phyloP scores from a whole-genome alignment of 2,329 filamentous ascomycete genomes.

The Epichloe bromicola region DNA sequence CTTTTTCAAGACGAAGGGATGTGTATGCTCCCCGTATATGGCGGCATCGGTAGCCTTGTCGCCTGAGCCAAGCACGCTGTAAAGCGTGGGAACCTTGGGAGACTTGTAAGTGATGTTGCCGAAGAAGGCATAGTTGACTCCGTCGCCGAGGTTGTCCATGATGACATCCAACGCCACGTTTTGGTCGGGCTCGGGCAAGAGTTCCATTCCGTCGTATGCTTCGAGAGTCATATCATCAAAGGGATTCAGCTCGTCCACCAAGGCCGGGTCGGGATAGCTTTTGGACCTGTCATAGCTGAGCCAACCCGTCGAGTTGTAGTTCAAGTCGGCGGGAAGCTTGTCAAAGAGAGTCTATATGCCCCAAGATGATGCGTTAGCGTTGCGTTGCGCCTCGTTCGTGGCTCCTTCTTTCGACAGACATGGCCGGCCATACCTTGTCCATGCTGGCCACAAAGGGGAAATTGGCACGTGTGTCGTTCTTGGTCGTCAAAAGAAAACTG shows the following conservation, averaged over 20 bases:
- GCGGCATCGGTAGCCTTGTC: constrained; percentile 42
- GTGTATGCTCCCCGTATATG: constrained; percentile 54
- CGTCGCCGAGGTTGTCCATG: constrained; percentile 49
- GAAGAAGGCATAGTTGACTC: constrained; percentile 50
- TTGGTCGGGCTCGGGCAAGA: constrained; percentile 49
- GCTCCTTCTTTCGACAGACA: neutral
- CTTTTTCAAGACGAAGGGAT: constrained; percentile 54
- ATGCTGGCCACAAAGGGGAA: constrained; percentile 57
- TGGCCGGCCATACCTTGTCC: constrained; percentile 39
- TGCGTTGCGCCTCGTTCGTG: neutral
- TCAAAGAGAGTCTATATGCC: constrained; percentile 51
- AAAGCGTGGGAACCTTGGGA: constrained; percentile 69
- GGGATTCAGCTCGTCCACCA: constrained; percentile 48
- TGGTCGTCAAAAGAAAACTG: constrained; percentile 49
- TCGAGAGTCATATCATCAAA: constrained; percentile 64
- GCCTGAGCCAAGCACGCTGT: constrained; percentile 56
- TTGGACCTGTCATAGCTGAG: constrained; percentile 41
- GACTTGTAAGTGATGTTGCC: constrained; percentile 65
- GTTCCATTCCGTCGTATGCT: constrained; percentile 50
- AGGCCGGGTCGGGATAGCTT: constrained; percentile 34
- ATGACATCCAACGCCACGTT: constrained; percentile 50
- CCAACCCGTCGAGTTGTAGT: constrained; percentile 57
- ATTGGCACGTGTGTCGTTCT: constrained; percentile 47
- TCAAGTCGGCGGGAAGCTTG: constrained; percentile 49
- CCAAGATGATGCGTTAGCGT: neutral